A percentile compares a stretch with the other conserved stretches of the same genome.
phyloP scores from a whole-genome alignment of 2,329 filamentous ascomycete genomes.

The Fulvia fulva region DNA sequence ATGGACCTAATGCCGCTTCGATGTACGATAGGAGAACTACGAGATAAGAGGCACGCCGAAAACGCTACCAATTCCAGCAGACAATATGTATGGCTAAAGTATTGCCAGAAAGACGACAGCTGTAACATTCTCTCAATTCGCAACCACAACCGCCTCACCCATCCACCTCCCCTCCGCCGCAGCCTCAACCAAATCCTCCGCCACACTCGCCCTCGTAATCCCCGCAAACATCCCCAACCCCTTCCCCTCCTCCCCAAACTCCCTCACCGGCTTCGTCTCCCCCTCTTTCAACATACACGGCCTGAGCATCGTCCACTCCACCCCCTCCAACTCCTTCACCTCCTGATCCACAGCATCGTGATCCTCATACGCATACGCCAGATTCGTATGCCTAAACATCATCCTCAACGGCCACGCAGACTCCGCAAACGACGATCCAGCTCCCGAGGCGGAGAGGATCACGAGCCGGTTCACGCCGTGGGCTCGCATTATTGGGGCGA shows the following conservation, averaged over 20 bases:
- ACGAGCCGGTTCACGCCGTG: constrained; percentile 42
- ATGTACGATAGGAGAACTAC: too few species aligned
- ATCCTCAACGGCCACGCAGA: constrained; percentile 32
- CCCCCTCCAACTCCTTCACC: constrained; percentile 33
- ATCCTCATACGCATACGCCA: constrained; percentile 33
- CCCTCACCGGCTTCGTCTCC: constrained; percentile 35
- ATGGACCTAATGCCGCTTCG: too few species aligned
- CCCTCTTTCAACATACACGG: constrained; percentile 44
- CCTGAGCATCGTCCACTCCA: constrained; percentile 44
- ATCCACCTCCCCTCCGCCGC: constrained; percentile 43
- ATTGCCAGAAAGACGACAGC: too few species aligned
- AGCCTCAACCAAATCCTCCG: constrained; percentile 45
- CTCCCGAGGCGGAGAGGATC: constrained; percentile 50
- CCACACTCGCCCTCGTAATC: constrained; percentile 41
- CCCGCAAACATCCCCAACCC: constrained; percentile 41
- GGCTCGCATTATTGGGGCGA: constrained; percentile 38
- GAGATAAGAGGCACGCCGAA: too few species aligned
- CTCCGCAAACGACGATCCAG: constrained; percentile 43
- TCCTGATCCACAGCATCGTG: constrained; percentile 46
- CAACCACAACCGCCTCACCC: constrained; percentile 45
- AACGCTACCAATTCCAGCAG: too few species aligned
- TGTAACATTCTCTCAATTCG: too few species aligned
- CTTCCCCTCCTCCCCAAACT: constrained; percentile 42
- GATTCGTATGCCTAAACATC: constrained; percentile 1
- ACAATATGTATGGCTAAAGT: too few species aligned